These are phyloP conservation scores for Neofusicoccum cordaticola DNA, from an alignment of 2,329 filamentous ascomycete species.

Conservation along the genomic window DNA sequence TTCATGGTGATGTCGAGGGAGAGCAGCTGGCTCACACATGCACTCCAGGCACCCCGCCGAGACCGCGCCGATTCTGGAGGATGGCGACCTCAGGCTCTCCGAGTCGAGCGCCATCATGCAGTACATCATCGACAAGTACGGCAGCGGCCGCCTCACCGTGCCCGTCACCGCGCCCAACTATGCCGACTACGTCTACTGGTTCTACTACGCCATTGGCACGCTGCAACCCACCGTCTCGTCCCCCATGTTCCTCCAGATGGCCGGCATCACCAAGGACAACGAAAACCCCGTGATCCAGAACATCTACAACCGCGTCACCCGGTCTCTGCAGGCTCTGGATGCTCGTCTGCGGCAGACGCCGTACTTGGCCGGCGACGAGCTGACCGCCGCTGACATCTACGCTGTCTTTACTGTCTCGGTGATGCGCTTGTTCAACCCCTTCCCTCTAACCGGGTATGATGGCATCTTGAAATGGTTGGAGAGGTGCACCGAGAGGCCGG, in stretches of 20 bases:
- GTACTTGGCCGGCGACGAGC: conserved; percentile 60
- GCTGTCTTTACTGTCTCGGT: conserved; percentile 60
- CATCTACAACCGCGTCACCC: conserved; percentile 33
- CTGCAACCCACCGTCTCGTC: conserved; percentile 39
- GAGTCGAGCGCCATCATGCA: conserved; percentile 61
- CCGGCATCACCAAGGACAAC: conserved; percentile 24
- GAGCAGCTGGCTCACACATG: conserved; percentile 18
- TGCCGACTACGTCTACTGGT: conserved; percentile 63
- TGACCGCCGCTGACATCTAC: conserved; percentile 68
- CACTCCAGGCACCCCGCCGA: conserved; percentile 48
- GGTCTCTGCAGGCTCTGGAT: conserved; percentile 48
- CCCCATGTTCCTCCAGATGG: conserved; percentile 27
- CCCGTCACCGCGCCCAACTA: conserved; percentile 49
- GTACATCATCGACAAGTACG: conserved; percentile 55
- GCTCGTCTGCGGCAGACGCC: conserved; percentile 43
- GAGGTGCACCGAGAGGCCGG: conserved; percentile 6
- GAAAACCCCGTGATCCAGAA: conserved; percentile 26
- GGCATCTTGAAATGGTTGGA: conserved; percentile 23
- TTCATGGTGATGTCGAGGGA: background rate
- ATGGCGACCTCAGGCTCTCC: conserved; percentile 54
- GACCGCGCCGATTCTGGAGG: conserved; percentile 60
- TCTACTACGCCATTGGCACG: conserved; percentile 52
- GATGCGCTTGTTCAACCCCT: conserved; percentile 52
- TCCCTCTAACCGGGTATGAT: conserved; percentile 25
- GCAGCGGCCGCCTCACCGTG: conserved; percentile 48